Evolutionary conservation across 2,329 filamentous ascomycete genomes (phyloP).

Genomic region (Ascochyta clinopodiicola): DNA sequence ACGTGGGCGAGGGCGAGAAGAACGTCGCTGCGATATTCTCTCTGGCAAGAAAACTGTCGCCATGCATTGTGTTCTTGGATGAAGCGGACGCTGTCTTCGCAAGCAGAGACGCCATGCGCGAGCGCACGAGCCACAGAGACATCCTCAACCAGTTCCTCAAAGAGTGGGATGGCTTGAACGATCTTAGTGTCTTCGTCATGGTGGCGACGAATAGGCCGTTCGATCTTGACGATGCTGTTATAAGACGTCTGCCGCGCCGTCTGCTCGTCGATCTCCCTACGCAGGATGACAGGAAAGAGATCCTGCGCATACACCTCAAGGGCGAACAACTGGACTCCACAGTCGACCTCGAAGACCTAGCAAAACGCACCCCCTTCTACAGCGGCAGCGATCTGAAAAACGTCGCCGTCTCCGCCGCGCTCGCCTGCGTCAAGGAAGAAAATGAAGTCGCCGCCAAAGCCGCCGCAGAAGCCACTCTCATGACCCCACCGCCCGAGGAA

Average conservation of each 20-base stretch:
- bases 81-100: constrained; percentile 94
- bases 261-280: constrained; percentile 77
- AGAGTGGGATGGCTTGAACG: constrained; percentile 93
- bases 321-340: constrained; percentile 68
- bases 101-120: constrained; percentile 70
- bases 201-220: constrained; percentile 96
- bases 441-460: constrained; percentile 52
- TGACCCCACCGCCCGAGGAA: neutral
- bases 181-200: constrained; percentile 91
- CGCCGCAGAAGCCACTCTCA: constrained; percentile 26
- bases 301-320: constrained; percentile 73
- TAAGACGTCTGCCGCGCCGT: constrained; percentile 75
- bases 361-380: constrained; percentile 75
- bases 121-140: constrained; percentile 78
- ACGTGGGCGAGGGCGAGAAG: constrained; percentile 94
- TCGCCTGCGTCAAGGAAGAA: constrained; percentile 80
- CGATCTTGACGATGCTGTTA: constrained; percentile 87
- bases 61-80: constrained; percentile 95
- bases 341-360: constrained; percentile 68
- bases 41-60: constrained; percentile 86
- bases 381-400: constrained; percentile 87
- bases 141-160: constrained; percentile 96
- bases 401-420: constrained; percentile 77
- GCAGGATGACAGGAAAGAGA: constrained; percentile 69
- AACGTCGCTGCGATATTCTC: constrained; percentile 90